A percentile compares a stretch with the other conserved stretches of the same genome.
Conservation (phyloP, 192 early-diverging fungal species). For the Pilaira anomala region DNA sequence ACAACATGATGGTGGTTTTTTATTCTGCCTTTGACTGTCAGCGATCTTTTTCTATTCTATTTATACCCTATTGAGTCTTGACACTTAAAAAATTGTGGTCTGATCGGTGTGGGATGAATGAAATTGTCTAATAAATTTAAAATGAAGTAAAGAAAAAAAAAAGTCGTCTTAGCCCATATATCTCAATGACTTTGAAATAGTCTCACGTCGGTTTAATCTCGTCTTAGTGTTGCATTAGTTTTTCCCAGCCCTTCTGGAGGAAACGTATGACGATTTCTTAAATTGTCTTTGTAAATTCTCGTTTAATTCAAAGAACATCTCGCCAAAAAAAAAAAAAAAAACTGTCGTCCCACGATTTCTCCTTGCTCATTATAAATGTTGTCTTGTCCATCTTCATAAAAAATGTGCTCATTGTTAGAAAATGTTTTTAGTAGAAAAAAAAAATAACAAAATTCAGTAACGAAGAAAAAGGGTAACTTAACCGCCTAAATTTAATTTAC, state of each 20-base stretch:
- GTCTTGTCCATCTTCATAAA: no score
- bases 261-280: neutral
- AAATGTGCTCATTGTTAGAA: no score
- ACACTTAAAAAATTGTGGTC: constrained; percentile 14
- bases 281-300: no score
- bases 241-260: constrained; percentile 13
- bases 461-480: no score
- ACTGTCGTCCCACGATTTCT: no score
- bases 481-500: no score
- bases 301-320: no score
- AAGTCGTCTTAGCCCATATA: constrained; percentile 5
- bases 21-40: constrained; percentile 14
- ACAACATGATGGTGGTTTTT: constrained; percentile 9
- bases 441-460: no score
- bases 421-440: no score
- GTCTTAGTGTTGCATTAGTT: no score
- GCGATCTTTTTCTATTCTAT: constrained; percentile 13
- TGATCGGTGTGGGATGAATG: constrained; percentile 13
- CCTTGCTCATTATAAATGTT: no score
- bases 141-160: constrained; percentile 21
- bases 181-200: constrained; percentile 18
- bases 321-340: no score
- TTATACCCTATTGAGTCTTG: constrained; percentile 10
- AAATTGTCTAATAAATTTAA: constrained; percentile 12
- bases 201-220: neutral